These are phyloP conservation scores for Angomonas ambiguus DNA, from an alignment of 208 protist species.

Conservation along the genomic window DNA sequence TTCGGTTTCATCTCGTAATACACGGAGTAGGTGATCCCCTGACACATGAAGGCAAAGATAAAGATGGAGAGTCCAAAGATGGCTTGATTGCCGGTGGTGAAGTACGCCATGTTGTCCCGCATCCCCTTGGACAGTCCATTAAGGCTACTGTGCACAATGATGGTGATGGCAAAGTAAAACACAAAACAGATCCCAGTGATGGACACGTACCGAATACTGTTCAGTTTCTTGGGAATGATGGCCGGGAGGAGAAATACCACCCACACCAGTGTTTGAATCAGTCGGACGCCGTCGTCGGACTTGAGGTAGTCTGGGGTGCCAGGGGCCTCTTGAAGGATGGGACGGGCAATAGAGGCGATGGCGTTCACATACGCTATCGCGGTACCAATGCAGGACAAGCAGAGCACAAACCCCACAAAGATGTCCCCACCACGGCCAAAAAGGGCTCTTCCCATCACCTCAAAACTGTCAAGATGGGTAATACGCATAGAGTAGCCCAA, in stretches of 20 bases:
- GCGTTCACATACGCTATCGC: conserved; percentile 76
- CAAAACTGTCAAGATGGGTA: conserved; percentile 48
- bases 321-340: conserved; percentile 34
- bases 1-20: conserved; percentile 48
- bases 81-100: conserved; percentile 45
- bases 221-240: conserved; percentile 57
- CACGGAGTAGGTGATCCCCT: conserved; percentile 53
- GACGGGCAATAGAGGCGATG: conserved; percentile 42
- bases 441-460: conserved; percentile 39
- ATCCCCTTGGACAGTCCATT: conserved; percentile 34
- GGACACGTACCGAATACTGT: conserved; percentile 77
- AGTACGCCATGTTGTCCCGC: conserved; percentile 28
- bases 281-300: conserved; percentile 25
- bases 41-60: conserved; percentile 71
- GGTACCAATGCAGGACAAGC: conserved; percentile 62
- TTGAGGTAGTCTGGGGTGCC: conserved; percentile 40
- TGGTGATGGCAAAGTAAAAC: conserved; percentile 55
- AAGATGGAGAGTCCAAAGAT: conserved; percentile 65
- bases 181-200: conserved; percentile 53
- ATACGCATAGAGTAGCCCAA: conserved; percentile 44
- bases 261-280: conserved; percentile 45
- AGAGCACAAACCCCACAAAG: conserved; percentile 63
- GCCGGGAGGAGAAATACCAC: conserved; percentile 59
- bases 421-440: conserved; percentile 52
- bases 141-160: conserved; percentile 50